These are phyloP conservation scores for Cenchrus americanus DNA, from an alignment of 176 grass and related monocot species.

Conservation along the genomic window DNA sequence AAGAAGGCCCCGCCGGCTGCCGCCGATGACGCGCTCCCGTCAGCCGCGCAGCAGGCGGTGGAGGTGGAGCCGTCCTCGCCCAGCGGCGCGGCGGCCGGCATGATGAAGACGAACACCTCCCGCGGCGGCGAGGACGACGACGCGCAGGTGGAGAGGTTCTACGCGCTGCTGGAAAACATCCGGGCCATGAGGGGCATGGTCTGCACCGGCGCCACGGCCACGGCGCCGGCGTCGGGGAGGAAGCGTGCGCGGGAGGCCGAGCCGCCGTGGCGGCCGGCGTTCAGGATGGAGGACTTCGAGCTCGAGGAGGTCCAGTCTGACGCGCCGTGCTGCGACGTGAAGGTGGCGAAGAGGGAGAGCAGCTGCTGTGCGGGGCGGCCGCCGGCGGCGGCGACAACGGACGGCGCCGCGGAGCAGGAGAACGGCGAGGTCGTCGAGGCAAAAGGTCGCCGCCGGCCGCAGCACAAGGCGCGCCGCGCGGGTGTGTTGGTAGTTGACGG, in stretches of 20 bases:
- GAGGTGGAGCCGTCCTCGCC: neutral
- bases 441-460: neutral
- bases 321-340: neutral
- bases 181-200: constrained; percentile 36
- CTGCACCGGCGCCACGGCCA: neutral
- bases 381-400: neutral
- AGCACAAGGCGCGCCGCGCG: neutral
- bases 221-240: neutral
- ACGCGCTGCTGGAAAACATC: constrained; percentile 51
- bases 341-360: neutral
- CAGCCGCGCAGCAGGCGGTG: neutral
- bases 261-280: constrained; percentile 43
- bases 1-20: neutral
- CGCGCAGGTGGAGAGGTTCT: constrained; percentile 54
- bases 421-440: constrained; percentile 22
- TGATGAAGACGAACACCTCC: neutral
- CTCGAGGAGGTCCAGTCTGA: neutral
- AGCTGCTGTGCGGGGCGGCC: neutral
- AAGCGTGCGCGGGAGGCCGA: constrained; percentile 37
- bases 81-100: neutral
- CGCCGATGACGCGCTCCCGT: neutral
- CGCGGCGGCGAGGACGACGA: constrained; percentile 13
- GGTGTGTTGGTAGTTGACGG: neutral
- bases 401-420: neutral
- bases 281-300: constrained; percentile 53